phyloP scores from a whole-genome alignment of 1,284 basidiomycete genomes.

The Rhodotorula glutinis region DNA sequence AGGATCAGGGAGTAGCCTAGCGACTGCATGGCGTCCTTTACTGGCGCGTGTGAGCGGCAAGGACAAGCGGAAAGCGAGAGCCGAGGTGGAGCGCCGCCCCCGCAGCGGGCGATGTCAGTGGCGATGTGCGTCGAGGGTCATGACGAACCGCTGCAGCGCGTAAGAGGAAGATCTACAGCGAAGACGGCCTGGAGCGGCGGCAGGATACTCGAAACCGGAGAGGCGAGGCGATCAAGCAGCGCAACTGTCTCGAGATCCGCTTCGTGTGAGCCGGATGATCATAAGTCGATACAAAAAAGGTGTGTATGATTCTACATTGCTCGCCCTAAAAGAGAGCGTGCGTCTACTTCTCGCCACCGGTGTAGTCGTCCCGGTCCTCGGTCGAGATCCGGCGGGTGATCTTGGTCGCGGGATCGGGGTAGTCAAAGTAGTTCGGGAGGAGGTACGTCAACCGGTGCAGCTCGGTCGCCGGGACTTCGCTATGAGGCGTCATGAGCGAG shows the following conservation, averaged over 20 bases:
- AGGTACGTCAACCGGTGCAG: slow-evolving; percentile 33
- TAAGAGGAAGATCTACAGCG: too few species aligned
- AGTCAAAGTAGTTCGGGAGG: slow-evolving; percentile 35
- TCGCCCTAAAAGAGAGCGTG: not conserved
- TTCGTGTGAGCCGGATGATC: too few species aligned
- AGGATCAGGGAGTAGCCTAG: not conserved
- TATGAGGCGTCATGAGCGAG: slow-evolving; percentile 50
- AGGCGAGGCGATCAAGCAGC: too few species aligned
- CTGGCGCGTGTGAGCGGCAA: not conserved
- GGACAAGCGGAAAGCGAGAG: too few species aligned
- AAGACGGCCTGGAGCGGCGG: too few species aligned
- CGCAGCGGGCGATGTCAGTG: too few species aligned
- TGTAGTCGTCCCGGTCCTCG: slow-evolving; percentile 6
- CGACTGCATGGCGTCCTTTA: not conserved
- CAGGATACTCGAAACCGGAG: too few species aligned
- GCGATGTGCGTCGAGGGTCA: too few species aligned
- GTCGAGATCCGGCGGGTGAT: not conserved
- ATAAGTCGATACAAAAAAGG: not conserved
- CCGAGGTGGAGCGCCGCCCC: not conserved
- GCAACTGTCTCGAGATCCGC: too few species aligned
- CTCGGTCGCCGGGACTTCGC: slow-evolving; percentile 29
- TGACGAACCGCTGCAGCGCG: too few species aligned
- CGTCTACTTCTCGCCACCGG: not conserved
- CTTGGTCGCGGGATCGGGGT: slow-evolving; percentile 1
- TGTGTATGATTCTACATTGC: not conserved